phyloP scores from a whole-genome alignment of 257 asterid species.

The Solanum megistacrolobum region DNA sequence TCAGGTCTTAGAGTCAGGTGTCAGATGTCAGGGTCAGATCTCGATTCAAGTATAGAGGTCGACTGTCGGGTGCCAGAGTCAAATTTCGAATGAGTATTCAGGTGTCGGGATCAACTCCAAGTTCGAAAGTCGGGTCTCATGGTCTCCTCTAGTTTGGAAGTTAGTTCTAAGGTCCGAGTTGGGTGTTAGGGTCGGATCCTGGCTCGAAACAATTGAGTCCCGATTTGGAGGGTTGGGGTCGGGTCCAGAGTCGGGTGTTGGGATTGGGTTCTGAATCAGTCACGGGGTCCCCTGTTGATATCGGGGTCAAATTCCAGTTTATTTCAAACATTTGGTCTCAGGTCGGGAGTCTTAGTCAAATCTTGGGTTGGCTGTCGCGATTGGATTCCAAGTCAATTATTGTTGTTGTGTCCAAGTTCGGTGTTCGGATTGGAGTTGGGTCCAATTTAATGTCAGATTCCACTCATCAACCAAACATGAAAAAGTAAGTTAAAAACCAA shows the following conservation, averaged over 20 bases:
- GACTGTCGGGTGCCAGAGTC: neutral
- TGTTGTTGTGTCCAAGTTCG: neutral
- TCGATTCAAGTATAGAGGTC: neutral
- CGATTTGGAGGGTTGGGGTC: neutral
- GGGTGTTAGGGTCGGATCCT: neutral
- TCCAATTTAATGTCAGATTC: neutral
- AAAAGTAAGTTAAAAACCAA: no score
- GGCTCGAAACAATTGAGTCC: neutral
- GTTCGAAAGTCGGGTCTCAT: neutral
- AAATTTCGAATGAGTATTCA: no score
- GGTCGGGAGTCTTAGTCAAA: neutral
- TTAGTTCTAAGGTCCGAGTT: neutral
- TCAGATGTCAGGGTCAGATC: neutral
- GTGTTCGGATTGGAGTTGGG: neutral
- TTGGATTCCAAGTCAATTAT: neutral
- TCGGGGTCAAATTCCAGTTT: neutral
- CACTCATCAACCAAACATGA: neutral
- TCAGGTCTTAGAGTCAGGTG: neutral
- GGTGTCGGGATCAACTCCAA: neutral
- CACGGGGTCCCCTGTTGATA: neutral
- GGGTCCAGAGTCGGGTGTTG: neutral
- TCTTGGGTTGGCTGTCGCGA: neutral
- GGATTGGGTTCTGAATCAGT: no score
- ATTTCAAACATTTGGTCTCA: no score
- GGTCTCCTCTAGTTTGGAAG: neutral